These are phyloP conservation scores for Aureobasidium pullulans DNA, from an alignment of 2,329 filamentous ascomycete genomes.

Conservation along the genomic window DNA sequence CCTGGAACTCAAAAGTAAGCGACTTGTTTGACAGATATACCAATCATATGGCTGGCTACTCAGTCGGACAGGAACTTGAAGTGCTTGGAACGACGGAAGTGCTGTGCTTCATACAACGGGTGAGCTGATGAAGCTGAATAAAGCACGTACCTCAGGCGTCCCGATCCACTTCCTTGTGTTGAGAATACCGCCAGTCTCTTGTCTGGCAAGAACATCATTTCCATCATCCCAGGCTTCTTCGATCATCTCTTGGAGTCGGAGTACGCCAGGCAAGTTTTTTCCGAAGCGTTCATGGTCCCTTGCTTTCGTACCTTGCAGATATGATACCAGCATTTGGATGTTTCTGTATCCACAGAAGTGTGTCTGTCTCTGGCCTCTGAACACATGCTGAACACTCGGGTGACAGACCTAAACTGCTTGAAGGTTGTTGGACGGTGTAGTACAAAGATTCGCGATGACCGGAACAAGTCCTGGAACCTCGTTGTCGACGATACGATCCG, in stretches of 20 bases:
- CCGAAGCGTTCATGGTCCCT: slow-evolving; percentile 55
- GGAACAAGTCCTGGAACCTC: slow-evolving; percentile 35
- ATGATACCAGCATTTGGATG: slow-evolving; percentile 81
- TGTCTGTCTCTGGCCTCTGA: slow-evolving; percentile 70
- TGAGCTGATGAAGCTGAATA: no score
- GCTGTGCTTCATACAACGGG: no score
- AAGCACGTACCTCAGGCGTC: slow-evolving; percentile 58
- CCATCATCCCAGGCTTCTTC: slow-evolving; percentile 82
- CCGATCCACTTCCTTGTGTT: slow-evolving; percentile 91
- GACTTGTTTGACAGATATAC: no score
- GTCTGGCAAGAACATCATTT: slow-evolving; percentile 63
- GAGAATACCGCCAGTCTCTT: slow-evolving; percentile 76
- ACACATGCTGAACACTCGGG: slow-evolving; percentile 65
- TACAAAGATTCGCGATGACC: slow-evolving; percentile 37
- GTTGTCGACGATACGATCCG: slow-evolving; percentile 33
- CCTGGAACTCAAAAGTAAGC: background rate
- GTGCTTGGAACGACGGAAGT: no score
- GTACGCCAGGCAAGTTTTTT: slow-evolving; percentile 59
- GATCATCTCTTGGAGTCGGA: slow-evolving; percentile 76
- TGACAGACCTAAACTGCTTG: slow-evolving; percentile 72
- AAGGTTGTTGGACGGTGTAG: slow-evolving; percentile 56
- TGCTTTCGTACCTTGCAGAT: slow-evolving; percentile 55
- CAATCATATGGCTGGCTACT: no score
- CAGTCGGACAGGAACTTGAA: no score
- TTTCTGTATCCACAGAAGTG: slow-evolving; percentile 87